phyloP scores from a whole-genome alignment of 1,139 yeast species.

The Geotrichum fermentans region DNA sequence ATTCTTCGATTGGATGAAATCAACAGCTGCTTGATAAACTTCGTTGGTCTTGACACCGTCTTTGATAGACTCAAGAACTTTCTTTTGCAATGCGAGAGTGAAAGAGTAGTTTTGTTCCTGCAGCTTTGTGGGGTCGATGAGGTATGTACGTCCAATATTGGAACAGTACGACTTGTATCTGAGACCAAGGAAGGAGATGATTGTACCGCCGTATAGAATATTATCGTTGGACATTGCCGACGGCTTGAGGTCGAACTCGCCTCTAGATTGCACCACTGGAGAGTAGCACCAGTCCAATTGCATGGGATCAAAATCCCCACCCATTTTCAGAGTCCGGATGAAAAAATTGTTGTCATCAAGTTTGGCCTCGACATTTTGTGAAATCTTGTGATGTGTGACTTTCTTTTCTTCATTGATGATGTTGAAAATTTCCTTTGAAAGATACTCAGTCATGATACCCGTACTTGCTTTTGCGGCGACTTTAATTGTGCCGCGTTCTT shows the following conservation, averaged over 20 bases:
- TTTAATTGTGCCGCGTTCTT: slow-evolving; percentile 61
- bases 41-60: slow-evolving; percentile 65
- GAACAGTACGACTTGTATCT: slow-evolving; percentile 89
- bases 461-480: slow-evolving; percentile 75
- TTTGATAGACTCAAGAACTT: slow-evolving; percentile 54
- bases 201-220: slow-evolving; percentile 69
- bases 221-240: slow-evolving; percentile 73
- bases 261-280: slow-evolving; percentile 88
- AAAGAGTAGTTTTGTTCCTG: slow-evolving; percentile 79
- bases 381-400: slow-evolving; percentile 65
- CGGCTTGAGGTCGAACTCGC: slow-evolving; percentile 76
- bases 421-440: slow-evolving; percentile 84
- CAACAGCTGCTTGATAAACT: slow-evolving; percentile 60
- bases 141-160: slow-evolving; percentile 78
- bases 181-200: slow-evolving; percentile 77
- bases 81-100: slow-evolving; percentile 53
- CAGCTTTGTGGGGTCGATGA: slow-evolving; percentile 81
- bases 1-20: slow-evolving; percentile 48
- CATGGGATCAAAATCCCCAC: slow-evolving; percentile 66
- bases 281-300: slow-evolving; percentile 91
- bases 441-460: slow-evolving; percentile 67
- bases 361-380: slow-evolving; percentile 73
- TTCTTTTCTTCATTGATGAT: slow-evolving; percentile 82
- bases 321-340: slow-evolving; percentile 49
- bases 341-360: slow-evolving; percentile 75